Percentiles rank a stretch among this genome's conserved stretches.
phyloP scores from a whole-genome alignment of 495 filamentous ascomycete genomes.

The Penicillium samsonianum region DNA sequence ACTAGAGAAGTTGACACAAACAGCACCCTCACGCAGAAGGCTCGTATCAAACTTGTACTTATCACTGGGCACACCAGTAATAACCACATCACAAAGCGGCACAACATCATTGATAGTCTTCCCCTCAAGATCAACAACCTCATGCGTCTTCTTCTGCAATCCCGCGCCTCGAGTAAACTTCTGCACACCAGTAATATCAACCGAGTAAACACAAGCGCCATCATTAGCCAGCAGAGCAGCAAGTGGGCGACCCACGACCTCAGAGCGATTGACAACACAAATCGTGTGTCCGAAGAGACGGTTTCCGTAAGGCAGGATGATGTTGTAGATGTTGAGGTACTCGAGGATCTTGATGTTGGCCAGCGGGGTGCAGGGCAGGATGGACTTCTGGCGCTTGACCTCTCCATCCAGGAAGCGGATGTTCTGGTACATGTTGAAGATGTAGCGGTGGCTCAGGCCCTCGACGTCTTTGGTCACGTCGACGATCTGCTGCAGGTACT shows the following conservation, averaged over 20 bases:
- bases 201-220: conserved; percentile 90
- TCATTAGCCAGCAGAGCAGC: conserved; percentile 97
- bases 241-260: conserved; percentile 91
- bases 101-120: conserved; percentile 76
- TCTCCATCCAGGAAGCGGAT: conserved; percentile 85
- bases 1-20: conserved; percentile 97
- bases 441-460: conserved; percentile 87
- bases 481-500: conserved; percentile 94
- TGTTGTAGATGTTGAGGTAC: conserved; percentile 93
- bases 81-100: conserved; percentile 87
- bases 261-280: conserved; percentile 90
- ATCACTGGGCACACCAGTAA: conserved; percentile 86
- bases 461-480: conserved; percentile 90
- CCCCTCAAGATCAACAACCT: conserved; percentile 76
- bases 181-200: conserved; percentile 91
- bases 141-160: conserved; percentile 76
- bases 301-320: conserved; percentile 92
- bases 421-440: conserved; percentile 99
- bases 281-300: conserved; percentile 87
- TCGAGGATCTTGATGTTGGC: conserved; percentile 96
- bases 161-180: conserved; percentile 86
- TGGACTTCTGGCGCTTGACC: conserved; percentile 75
- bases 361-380: conserved; percentile 92
- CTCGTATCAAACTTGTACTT: conserved; percentile 84
- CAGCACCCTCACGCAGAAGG: conserved; percentile 80